Evolutionary conservation across 2,329 filamentous ascomycete genomes (phyloP).

Genomic region (Fusarium odoratissimum): DNA sequence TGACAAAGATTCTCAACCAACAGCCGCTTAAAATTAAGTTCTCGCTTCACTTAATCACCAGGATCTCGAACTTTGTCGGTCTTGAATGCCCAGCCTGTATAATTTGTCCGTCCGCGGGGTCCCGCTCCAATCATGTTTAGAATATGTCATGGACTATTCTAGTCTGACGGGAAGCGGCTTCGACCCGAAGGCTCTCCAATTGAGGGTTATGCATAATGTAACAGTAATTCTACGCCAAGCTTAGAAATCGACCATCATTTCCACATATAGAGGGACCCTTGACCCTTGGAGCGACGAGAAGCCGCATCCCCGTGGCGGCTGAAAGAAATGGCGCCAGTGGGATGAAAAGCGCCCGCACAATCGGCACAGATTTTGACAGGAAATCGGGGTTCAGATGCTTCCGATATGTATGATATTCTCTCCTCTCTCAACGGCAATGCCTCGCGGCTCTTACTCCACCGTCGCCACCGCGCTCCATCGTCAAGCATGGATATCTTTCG

Average conservation of each 20-base stretch:
- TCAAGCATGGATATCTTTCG: constrained; percentile 18
- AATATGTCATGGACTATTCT: background rate
- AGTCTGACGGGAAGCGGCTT: background rate
- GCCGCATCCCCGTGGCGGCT: background rate
- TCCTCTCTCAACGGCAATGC: background rate
- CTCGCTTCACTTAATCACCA: background rate
- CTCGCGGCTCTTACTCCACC: constrained; percentile 6
- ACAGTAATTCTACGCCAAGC: constrained; percentile 8
- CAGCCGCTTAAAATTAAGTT: background rate
- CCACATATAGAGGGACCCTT: background rate
- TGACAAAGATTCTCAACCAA: background rate
- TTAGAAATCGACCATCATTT: constrained; percentile 10
- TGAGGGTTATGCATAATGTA: background rate
- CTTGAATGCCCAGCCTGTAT: background rate
- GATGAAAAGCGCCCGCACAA: background rate
- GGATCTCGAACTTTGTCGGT: constrained; percentile 28
- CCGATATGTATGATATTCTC: background rate
- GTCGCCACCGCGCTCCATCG: constrained; percentile 3
- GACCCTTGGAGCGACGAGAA: background rate
- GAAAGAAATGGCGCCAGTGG: constrained; percentile 9
- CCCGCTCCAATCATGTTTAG: constrained; percentile 17
- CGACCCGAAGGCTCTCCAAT: background rate
- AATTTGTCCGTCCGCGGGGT: constrained; percentile 11
- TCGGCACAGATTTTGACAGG: background rate
- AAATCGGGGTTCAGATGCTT: background rate